These are phyloP conservation scores for Coelastrella sp. DNA, from an alignment of 139 green algal genomes.

Conservation along the genomic window DNA sequence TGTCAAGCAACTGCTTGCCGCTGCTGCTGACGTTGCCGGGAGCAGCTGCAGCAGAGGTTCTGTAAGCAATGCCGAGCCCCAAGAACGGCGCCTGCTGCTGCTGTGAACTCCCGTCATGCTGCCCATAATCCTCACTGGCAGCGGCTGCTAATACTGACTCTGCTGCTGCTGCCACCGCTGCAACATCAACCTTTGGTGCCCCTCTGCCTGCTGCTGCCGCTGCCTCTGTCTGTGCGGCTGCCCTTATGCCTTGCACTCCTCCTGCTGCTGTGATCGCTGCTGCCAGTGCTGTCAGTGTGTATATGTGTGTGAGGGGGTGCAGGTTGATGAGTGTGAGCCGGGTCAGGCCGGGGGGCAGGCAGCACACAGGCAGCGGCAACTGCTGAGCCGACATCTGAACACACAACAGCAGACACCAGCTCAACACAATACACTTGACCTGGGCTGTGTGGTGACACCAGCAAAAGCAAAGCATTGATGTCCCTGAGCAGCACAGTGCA, in stretches of 20 bases:
- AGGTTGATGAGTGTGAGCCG: background rate
- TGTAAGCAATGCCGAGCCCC: background rate
- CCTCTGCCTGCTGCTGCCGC: background rate
- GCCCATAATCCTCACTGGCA: background rate
- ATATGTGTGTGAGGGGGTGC: background rate
- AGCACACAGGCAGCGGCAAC: background rate
- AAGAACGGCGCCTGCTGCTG: background rate
- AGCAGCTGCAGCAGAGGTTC: background rate
- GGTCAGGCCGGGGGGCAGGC: conserved; percentile 7
- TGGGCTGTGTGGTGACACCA: background rate
- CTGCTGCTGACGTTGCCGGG: background rate
- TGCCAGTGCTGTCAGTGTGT: background rate
- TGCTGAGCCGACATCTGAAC: background rate
- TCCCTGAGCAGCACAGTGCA: too few species aligned
- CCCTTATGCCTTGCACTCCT: background rate
- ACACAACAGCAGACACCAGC: background rate
- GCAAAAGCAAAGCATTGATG: background rate
- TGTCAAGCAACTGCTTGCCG: background rate
- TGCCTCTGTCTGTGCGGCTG: background rate
- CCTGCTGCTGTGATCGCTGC: background rate
- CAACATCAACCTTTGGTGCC: background rate
- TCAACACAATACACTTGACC: background rate
- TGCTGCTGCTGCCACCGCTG: background rate
- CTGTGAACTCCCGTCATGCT: background rate
- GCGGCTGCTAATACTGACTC: background rate